These are phyloP conservation scores for Asterionellopsis glacialis DNA, from an alignment of 108 stramenopile species.

Conservation along the genomic window DNA sequence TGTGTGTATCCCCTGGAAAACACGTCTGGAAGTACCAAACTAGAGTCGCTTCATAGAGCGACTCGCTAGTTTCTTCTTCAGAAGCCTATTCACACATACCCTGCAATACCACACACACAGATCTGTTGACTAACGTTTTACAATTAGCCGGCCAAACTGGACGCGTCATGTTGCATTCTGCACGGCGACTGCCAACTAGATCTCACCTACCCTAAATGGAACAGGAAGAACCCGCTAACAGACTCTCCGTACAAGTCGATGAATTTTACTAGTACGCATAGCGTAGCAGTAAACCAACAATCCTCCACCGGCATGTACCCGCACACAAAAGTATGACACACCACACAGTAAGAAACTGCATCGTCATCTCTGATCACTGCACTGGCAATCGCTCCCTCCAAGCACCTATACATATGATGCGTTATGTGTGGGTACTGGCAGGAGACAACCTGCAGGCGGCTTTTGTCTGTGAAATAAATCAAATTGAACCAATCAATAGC, in stretches of 20 bases:
- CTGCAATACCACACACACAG: neutral
- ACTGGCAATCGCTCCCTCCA: too few relatives aligned
- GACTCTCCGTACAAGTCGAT: slow-evolving; percentile 5
- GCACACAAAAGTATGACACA: too few relatives aligned
- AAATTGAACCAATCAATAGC: too few relatives aligned
- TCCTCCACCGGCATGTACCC: neutral
- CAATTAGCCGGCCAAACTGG: neutral
- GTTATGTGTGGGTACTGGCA: too few relatives aligned
- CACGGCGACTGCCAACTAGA: neutral
- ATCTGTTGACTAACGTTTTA: neutral
- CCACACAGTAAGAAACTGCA: too few relatives aligned
- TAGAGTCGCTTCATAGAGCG: neutral
- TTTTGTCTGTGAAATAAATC: too few relatives aligned
- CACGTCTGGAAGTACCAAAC: neutral
- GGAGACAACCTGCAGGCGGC: too few relatives aligned
- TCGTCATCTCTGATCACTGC: too few relatives aligned
- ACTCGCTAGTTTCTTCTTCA: neutral
- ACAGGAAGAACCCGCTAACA: too few relatives aligned
- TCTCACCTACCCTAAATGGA: neutral
- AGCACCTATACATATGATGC: too few relatives aligned
- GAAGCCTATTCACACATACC: neutral
- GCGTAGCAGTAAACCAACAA: slow-evolving; percentile 23
- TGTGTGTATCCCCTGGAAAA: neutral
- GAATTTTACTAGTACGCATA: slow-evolving; percentile 8
- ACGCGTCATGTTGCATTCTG: neutral